Evolutionary conservation across 169 alveolate genomes (phyloP).

Genomic region (Cryptosporidium sp.): DNA sequence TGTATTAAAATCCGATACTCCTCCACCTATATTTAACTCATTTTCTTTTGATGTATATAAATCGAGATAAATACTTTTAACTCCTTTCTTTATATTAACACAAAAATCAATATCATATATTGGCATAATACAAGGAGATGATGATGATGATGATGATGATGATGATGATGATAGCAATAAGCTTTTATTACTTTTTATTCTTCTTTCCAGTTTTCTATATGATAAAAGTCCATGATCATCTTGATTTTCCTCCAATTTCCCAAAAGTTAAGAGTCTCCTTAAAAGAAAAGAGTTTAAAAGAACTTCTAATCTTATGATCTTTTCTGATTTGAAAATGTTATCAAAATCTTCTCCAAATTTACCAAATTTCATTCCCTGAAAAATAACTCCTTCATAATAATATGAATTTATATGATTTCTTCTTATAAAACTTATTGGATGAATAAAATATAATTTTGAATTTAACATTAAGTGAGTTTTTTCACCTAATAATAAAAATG

Average conservation of each 20-base stretch:
- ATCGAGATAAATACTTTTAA: conserved; percentile 31
- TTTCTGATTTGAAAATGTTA: neutral
- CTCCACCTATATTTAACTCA: neutral
- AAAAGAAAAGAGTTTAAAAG: conserved; percentile 22
- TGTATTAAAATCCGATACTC: neutral
- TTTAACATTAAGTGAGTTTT: conserved; percentile 26
- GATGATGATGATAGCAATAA: neutral
- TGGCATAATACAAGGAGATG: neutral
- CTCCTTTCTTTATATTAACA: conserved; percentile 14
- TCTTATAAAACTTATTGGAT: conserved; percentile 37
- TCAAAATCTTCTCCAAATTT: neutral
- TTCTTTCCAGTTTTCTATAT: neutral
- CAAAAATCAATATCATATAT: conserved; percentile 39
- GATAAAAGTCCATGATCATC: neutral
- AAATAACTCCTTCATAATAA: neutral
- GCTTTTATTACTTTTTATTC: neutral
- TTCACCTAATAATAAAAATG: neutral
- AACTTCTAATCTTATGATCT: conserved; percentile 7
- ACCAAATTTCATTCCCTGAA: neutral
- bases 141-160: neutral
- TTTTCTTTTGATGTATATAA: neutral
- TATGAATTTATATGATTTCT: neutral
- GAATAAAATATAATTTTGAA: conserved; percentile 50
- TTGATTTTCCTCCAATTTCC: neutral
- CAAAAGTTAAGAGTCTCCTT: conserved; percentile 1